Evolutionary conservation across 148 eudicot species (phyloP).

Genomic region (Linanthus parryae): DNA sequence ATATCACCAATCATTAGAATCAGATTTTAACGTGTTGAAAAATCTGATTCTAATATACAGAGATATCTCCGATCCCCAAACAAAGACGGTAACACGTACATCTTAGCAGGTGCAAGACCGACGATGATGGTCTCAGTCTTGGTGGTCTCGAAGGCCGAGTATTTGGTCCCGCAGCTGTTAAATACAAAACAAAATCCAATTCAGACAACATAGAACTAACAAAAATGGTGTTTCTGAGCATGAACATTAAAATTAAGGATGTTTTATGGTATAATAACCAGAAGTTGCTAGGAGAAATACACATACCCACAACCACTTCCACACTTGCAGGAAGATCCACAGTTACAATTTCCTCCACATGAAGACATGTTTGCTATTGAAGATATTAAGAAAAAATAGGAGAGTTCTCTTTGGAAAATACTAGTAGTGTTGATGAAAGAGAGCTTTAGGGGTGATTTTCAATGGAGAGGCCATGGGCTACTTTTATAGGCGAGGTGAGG

Average conservation of each 20-base stretch:
- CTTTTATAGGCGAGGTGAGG: too few relatives aligned
- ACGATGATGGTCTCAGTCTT: constrained; percentile 5
- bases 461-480: too few relatives aligned
- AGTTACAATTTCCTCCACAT: constrained; percentile 6
- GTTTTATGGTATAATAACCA: neutral
- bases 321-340: constrained; percentile 4
- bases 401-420: too few relatives aligned
- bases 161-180: constrained; percentile 5
- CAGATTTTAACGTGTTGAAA: too few relatives aligned
- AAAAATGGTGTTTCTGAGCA: too few relatives aligned
- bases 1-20: too few relatives aligned
- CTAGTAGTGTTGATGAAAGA: too few relatives aligned
- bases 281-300: too few relatives aligned
- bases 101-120: constrained; percentile 6
- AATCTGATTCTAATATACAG: neutral
- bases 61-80: neutral
- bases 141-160: constrained; percentile 6
- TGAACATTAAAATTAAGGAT: too few relatives aligned
- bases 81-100: neutral
- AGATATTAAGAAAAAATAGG: too few relatives aligned
- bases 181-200: neutral
- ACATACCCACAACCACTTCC: constrained; percentile 9
- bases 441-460: too few relatives aligned
- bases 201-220: too few relatives aligned
- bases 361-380: constrained; percentile 5